A percentile compares a stretch with the other conserved stretches of the same genome.
These are phyloP conservation scores for Globisporangium carolinianum DNA, from an alignment of 352 stramenopile species.

Conservation along the genomic window DNA sequence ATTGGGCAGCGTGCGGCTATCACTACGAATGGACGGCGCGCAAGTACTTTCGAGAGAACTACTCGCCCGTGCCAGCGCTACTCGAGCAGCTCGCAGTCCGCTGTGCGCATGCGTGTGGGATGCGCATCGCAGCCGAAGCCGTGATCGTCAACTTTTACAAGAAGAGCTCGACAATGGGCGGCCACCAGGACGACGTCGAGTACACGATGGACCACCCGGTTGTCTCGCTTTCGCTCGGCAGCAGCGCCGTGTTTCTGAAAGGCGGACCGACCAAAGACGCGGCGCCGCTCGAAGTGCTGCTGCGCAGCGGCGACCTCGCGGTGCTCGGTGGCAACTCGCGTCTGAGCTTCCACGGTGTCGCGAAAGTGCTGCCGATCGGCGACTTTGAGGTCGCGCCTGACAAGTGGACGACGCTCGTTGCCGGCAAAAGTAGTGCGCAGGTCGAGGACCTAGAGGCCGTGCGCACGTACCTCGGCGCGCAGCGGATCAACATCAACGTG, in stretches of 20 bases:
- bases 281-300: conserved; percentile 44
- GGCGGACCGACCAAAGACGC: conserved; percentile 58
- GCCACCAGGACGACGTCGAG: conserved; percentile 80
- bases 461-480: conserved; percentile 36
- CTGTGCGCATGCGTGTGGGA: conserved; percentile 45
- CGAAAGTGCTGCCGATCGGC: conserved; percentile 39
- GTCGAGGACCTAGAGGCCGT: conserved; percentile 35
- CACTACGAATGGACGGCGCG: conserved; percentile 81
- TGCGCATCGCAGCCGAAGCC: conserved; percentile 48
- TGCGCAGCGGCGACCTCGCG: conserved; percentile 65
- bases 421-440: conserved; percentile 4
- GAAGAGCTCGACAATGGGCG: conserved; percentile 67
- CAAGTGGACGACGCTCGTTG: conserved; percentile 18
- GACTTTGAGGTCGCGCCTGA: conserved; percentile 23
- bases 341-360: conserved; percentile 68
- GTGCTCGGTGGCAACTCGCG: conserved; percentile 53
- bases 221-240: conserved; percentile 71
- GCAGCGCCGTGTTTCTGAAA: conserved; percentile 71
- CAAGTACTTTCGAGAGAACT: conserved; percentile 53
- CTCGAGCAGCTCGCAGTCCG: conserved; percentile 32
- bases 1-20: conserved; percentile 64
- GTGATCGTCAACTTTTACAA: conserved; percentile 86
- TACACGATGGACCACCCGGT: conserved; percentile 79
- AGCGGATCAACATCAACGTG: conserved; percentile 81
- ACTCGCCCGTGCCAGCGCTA: conserved; percentile 39